Percentiles rank a stretch among this genome's conserved stretches.
phyloP scores from a whole-genome alignment of 805 yeast species.

The Sugiyamaella mastotermitis region DNA sequence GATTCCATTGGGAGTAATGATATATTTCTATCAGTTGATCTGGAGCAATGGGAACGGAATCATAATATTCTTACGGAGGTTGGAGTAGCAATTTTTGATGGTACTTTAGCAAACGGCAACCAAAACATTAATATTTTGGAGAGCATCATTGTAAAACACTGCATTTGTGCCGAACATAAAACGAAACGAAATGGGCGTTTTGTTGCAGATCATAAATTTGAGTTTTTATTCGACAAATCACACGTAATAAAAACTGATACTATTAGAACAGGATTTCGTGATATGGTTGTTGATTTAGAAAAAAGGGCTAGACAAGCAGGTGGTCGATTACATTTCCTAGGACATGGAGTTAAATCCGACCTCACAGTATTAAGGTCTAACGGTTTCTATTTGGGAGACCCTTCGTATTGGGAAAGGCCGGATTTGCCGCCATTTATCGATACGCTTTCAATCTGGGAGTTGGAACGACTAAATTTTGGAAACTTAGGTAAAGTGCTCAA shows the following conservation, averaged over 20 bases:
- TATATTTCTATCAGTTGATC: constrained; percentile 15
- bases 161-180: constrained; percentile 33
- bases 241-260: constrained; percentile 35
- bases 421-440: constrained; percentile 42
- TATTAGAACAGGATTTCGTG: constrained; percentile 22
- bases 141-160: constrained; percentile 11
- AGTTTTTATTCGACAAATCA: constrained; percentile 48
- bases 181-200: constrained; percentile 44
- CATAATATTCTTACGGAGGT: constrained; percentile 14
- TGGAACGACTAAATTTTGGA: constrained; percentile 17
- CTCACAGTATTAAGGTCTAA: constrained; percentile 42
- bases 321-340: constrained; percentile 38
- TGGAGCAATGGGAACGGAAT: constrained; percentile 18
- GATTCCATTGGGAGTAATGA: constrained; percentile 1
- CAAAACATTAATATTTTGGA: neutral
- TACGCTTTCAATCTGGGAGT: constrained; percentile 42
- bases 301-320: constrained; percentile 4
- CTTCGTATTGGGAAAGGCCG: constrained; percentile 9
- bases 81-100: constrained; percentile 18
- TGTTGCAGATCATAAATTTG: constrained; percentile 48
- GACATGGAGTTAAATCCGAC: constrained; percentile 55
- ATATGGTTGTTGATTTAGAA: constrained; percentile 4
- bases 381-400: constrained; percentile 34
- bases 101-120: neutral
- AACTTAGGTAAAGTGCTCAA: constrained; percentile 41